Base-by-base conservation (phyloP, 1,284 basidiomycete species). In the Sporisorium iseilematis-ciliati region DNA sequence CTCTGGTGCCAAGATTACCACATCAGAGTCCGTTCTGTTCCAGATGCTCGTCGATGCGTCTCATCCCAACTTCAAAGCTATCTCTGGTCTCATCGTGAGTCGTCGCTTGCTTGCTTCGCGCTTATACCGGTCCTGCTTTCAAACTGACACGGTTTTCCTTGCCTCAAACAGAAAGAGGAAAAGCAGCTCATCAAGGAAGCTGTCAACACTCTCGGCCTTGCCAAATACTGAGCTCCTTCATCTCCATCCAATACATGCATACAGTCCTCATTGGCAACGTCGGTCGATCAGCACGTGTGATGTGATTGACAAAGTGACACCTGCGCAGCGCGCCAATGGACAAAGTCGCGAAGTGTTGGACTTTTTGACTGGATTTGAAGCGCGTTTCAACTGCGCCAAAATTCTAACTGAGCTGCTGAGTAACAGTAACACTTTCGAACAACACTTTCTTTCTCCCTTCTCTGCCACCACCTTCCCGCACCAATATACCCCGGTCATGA, bases 11-110 rank as follows among this genome's bases (percentile, higher is more conserved):
- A 87, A 90, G 57, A 88, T 97, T 61, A 91, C 91, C 1, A 93
- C 93, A 0, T 92, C 91, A 75, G 95, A 97, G 84, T 92, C 91
- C 65, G 85, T 91, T 3, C 89, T 91, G 1, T 96, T 93, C 85
- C 90, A 93, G 80, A 88, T 95, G 21, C 89, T 92, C 60, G 76
- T 65, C 20, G 93, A 93, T 79, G 89, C 94, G 1, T 87, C 87
- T 0, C 87, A 88, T 48, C 88, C 91, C 0, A 87, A 88, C 18
- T 97, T 96, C 89, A 93, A 91, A 83, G 87, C 88, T 1, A 91
- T 95, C 81, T 89, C 91, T 7, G 85, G 86, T 2, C 85, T 94
- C 35, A 89, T 94, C 82, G 78, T 80, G 53, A 74, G 78, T 77
- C 4, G 18, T 20, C 10, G 21, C 51, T 10, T 38, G 35, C 35